These are phyloP conservation scores for Trypanosoma melophagium DNA, from an alignment of 208 protist genomes.

Conservation along the genomic window DNA sequence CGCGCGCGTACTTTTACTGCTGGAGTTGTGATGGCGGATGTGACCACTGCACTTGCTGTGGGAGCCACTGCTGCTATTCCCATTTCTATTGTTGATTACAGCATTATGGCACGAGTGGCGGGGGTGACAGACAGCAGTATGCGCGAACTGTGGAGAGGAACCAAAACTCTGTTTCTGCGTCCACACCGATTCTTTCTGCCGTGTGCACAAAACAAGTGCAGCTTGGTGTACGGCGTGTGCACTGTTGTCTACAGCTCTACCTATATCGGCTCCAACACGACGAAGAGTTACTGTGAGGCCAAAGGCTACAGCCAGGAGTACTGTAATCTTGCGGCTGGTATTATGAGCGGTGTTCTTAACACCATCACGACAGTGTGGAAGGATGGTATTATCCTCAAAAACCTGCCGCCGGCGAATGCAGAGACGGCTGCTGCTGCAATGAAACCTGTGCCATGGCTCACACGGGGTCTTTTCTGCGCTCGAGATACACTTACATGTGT, in stretches of 20 bases:
- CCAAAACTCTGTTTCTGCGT: constrained; percentile 59
- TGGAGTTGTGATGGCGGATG: constrained; percentile 54
- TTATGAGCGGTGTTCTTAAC: constrained; percentile 72
- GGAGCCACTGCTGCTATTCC: constrained; percentile 72
- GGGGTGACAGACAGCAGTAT: constrained; percentile 75
- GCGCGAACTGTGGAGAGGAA: constrained; percentile 59
- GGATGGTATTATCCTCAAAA: constrained; percentile 74
- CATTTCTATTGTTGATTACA: constrained; percentile 90
- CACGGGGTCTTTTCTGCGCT: constrained; percentile 69
- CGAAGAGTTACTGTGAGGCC: constrained; percentile 82
- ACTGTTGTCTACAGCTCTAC: constrained; percentile 69
- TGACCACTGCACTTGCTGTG: constrained; percentile 61
- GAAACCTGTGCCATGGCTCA: constrained; percentile 78
- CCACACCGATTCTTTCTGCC: constrained; percentile 87
- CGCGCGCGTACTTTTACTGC: constrained; percentile 56
- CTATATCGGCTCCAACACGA: constrained; percentile 76
- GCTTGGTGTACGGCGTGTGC: constrained; percentile 66
- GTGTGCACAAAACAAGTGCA: constrained; percentile 82
- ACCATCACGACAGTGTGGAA: constrained; percentile 82
- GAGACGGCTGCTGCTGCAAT: constrained; percentile 36
- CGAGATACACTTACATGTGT: constrained; percentile 80
- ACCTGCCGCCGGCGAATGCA: constrained; percentile 55
- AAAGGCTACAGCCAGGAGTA: constrained; percentile 45
- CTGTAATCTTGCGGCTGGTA: constrained; percentile 60
- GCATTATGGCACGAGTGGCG: constrained; percentile 83